Base-by-base conservation (phyloP, 2,329 filamentous ascomycete genomes). In the Ophiosphaerella narmari region DNA sequence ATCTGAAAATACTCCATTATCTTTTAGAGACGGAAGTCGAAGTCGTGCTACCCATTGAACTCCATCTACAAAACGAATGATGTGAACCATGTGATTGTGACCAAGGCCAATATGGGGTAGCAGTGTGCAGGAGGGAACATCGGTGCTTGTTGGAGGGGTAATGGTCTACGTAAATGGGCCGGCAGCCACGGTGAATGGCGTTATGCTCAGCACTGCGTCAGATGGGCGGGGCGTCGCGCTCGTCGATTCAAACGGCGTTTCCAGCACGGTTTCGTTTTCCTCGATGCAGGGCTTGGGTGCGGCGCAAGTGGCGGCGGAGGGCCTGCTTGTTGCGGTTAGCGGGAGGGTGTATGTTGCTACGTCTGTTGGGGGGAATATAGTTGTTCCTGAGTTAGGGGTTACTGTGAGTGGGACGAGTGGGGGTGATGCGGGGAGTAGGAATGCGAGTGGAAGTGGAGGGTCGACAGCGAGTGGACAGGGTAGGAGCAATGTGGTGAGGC, bases 341-440 rank as follows among this genome's bases (percentile, higher is more conserved):
- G 57, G 51, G 13, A 41, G 40, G 29, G 37, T 44, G 18, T 60
- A 60, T 37, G 57, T 51, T 7, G 51, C 48, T 4, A 46, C 50
- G 9, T 39, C 46, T 5, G 23, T n/a, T 13, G 46, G 50, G 6
- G 49, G 51, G 5, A 53, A 47, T 24, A 33, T 60, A 1, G 39
- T 60, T 2, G 49, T 60, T 37, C 46, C 51, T 2, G 54, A 49
- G 21, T 34, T 57, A 32, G 48, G 54, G n/a, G 8, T 57, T 16
- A 60, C 57, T 23, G 35, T 60, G 18, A 54, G 23, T 13, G 24
- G 57, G 57, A n/a, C 33, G 46, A 2, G 51, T 5, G 57, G 51
- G 21, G 44, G 35, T 11, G 46, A 43, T 31, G 55, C 54, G 38
- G 47, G n/a, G 14, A 24, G 18, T 21, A 21, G 32, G n/a, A 43